Conservation (phyloP, 208 protist genomes). For the Wallacemonas sp. region DNA sequence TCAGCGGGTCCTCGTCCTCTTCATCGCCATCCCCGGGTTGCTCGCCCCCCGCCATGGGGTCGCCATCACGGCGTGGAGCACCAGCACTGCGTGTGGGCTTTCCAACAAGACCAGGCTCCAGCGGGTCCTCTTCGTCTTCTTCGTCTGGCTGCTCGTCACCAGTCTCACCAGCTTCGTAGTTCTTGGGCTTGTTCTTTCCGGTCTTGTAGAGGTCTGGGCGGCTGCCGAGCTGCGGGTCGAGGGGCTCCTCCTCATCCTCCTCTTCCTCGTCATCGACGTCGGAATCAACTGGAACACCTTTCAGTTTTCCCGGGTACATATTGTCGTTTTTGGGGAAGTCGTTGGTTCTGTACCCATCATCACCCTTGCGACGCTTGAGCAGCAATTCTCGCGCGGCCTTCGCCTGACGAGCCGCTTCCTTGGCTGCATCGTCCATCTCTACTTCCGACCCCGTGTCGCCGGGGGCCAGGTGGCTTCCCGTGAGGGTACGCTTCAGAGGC, state of each 20-base stretch:
- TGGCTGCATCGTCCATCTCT: conserved; percentile 14
- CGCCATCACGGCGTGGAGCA: conserved; percentile 4
- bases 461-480: not conserved
- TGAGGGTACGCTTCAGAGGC: not conserved
- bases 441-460: not conserved
- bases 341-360: not conserved
- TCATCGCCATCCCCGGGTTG: conserved; percentile 6
- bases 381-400: conserved; percentile 10
- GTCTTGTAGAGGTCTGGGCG: conserved; percentile 15
- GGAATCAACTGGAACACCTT: not conserved
- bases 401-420: conserved; percentile 16
- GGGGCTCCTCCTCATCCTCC: conserved; percentile 17
- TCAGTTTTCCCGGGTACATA: conserved; percentile 1
- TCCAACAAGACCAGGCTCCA: not conserved
- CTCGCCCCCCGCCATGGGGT: conserved; percentile 1
- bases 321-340: not conserved
- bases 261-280: not conserved
- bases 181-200: conserved; percentile 6
- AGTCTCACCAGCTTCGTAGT: conserved; percentile 10
- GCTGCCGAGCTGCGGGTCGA: not conserved
- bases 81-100: not conserved
- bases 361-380: conserved; percentile 1
- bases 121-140: conserved; percentile 2
- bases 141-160: conserved; percentile 12
- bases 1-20: conserved; percentile 5